These are phyloP conservation scores for Thermochaetoides thermophila DNA, from an alignment of 495 filamentous ascomycete genomes.

Conservation along the genomic window DNA sequence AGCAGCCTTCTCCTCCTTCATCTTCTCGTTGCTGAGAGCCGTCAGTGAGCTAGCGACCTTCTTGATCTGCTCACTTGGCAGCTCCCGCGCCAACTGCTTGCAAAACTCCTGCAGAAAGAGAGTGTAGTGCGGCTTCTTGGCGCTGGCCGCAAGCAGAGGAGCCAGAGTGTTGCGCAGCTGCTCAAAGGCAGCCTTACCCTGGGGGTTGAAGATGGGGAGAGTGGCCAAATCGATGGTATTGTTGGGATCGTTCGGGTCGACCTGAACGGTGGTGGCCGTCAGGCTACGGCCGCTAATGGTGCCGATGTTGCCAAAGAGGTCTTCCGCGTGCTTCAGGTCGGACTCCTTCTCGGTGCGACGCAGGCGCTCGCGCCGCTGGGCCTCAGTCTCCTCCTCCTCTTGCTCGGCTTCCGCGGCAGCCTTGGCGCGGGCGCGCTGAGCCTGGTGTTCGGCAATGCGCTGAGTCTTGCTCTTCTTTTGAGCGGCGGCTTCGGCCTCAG, in stretches of 20 bases:
- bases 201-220: conserved; percentile 77
- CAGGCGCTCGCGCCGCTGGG: conserved; percentile 53
- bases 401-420: conserved; percentile 36
- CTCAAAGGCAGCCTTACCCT: conserved; percentile 70
- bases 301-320: conserved; percentile 72
- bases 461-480: conserved; percentile 83
- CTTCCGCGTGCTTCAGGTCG: conserved; percentile 81
- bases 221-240: conserved; percentile 64
- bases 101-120: conserved; percentile 82
- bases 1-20: conserved; percentile 92
- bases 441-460: conserved; percentile 65
- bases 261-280: conserved; percentile 47
- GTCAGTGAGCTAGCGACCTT: conserved; percentile 78
- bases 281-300: conserved; percentile 51
- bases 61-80: conserved; percentile 84
- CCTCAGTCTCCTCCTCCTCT: conserved; percentile 56
- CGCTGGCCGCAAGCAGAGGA: conserved; percentile 55
- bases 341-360: conserved; percentile 69
- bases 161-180: conserved; percentile 56
- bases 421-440: conserved; percentile 31
- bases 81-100: conserved; percentile 74
- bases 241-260: conserved; percentile 54
- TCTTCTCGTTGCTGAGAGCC: conserved; percentile 86
- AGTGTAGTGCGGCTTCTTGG: conserved; percentile 80
- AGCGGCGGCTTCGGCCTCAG: conserved; percentile 77